These are phyloP conservation scores for Ogataea corticis DNA, from an alignment of 805 yeast genomes.

Conservation along the genomic window DNA sequence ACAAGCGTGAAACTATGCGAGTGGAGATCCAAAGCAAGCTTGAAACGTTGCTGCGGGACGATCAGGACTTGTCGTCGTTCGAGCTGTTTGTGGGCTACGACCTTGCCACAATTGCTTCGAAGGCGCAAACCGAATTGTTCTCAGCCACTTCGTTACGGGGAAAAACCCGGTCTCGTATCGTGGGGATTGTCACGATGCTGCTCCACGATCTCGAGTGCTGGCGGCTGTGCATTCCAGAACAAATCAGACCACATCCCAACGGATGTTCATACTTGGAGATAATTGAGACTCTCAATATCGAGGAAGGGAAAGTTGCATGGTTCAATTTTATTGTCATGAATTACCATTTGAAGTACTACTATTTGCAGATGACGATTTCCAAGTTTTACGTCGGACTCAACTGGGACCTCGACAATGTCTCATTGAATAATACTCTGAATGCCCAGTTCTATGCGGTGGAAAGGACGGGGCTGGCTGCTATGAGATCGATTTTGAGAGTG, in stretches of 20 bases:
- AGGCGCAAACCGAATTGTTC: constrained; percentile 29
- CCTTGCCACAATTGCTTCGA: constrained; percentile 28
- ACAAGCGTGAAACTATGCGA: constrained; percentile 13
- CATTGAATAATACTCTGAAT: constrained; percentile 1
- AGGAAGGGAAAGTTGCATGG: background rate
- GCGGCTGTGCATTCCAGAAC: constrained; percentile 29
- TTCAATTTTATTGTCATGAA: constrained; percentile 14
- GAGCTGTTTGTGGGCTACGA: constrained; percentile 24
- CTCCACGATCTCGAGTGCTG: constrained; percentile 31
- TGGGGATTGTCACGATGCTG: constrained; percentile 12
- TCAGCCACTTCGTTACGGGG: constrained; percentile 29
- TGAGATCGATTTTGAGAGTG: constrained; percentile 28
- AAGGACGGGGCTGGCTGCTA: constrained; percentile 25
- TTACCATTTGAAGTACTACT: constrained; percentile 30
- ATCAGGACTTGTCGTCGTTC: background rate
- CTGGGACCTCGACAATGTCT: constrained; percentile 9
- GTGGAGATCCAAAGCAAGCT: constrained; percentile 10
- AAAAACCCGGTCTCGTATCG: constrained; percentile 19
- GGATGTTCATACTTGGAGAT: constrained; percentile 10
- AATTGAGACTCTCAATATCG: constrained; percentile 1
- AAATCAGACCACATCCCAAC: constrained; percentile 23
- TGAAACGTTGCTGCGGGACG: constrained; percentile 5
- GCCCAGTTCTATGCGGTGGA: constrained; percentile 10
- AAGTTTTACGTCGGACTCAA: constrained; percentile 22
- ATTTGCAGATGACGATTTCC: constrained; percentile 28